Conservation (phyloP, 2,329 filamentous ascomycete genomes). For the Fusarium papillatum region DNA sequence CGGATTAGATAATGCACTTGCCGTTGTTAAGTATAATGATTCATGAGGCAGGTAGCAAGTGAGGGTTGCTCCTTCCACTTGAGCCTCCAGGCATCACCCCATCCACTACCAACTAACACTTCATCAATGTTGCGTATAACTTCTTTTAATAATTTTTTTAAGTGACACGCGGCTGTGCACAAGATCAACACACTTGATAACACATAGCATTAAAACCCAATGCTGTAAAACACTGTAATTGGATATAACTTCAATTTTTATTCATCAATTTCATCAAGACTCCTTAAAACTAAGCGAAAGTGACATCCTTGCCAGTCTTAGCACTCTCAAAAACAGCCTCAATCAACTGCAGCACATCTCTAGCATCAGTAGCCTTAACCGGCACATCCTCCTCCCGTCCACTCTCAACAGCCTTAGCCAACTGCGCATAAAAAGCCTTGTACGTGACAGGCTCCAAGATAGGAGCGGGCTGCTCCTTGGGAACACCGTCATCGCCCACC, state of each 20-base stretch:
- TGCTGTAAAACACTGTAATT: not conserved
- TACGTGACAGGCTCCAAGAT: conserved; percentile 78
- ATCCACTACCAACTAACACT: too few relatives aligned
- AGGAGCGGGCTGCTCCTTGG: conserved; percentile 64
- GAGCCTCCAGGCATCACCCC: too few relatives aligned
- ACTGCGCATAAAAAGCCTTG: conserved; percentile 72
- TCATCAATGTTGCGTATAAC: not conserved
- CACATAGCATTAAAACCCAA: too few relatives aligned
- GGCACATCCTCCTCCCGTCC: conserved; percentile 65
- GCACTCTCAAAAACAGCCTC: conserved; percentile 66
- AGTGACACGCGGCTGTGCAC: too few relatives aligned
- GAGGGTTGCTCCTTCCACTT: not conserved
- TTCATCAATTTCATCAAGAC: conserved; percentile 17
- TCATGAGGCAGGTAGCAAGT: not conserved
- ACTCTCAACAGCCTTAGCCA: conserved; percentile 61
- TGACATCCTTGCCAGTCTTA: conserved; percentile 60
- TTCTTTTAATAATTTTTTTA: not conserved
- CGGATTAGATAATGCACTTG: not conserved
- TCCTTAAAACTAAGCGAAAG: conserved; percentile 42
- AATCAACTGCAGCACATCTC: conserved; percentile 66
- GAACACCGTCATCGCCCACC: conserved; percentile 63
- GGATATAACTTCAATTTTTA: not conserved
- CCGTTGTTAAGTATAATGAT: not conserved
- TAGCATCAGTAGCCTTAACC: conserved; percentile 65
- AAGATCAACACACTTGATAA: too few relatives aligned